phyloP scores from a whole-genome alignment of 306 rosid genomes.

The Bauhinia variegata region DNA sequence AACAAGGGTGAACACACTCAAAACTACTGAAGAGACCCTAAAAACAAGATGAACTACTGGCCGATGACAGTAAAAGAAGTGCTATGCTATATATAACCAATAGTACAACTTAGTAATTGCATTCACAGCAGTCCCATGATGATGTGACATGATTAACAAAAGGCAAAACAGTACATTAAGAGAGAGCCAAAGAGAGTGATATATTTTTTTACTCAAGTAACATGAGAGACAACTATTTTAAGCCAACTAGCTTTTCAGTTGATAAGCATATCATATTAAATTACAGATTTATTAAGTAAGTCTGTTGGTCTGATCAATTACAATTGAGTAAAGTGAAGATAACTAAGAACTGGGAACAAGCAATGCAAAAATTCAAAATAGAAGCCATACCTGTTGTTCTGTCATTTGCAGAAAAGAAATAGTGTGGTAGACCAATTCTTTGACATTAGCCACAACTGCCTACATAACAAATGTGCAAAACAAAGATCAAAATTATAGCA shows the following conservation, averaged over 20 bases:
- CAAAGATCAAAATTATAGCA: conserved; percentile 2
- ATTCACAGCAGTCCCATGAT: conserved; percentile 14
- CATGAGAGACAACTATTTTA: too few relatives aligned
- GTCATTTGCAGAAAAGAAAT: conserved; percentile 94
- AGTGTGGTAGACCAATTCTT: conserved; percentile 84
- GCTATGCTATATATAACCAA: not conserved
- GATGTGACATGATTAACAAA: not conserved
- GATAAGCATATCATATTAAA: conserved; percentile 19
- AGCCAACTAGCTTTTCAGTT: not conserved
- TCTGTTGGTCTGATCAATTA: conserved; percentile 22
- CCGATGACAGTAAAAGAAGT: not conserved
- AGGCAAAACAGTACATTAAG: not conserved
- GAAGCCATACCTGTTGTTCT: conserved; percentile 68
- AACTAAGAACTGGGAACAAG: conserved; percentile 7
- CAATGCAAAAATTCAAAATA: conserved; percentile 24
- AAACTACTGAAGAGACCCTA: too few relatives aligned
- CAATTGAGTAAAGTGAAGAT: conserved; percentile 16
- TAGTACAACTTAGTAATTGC: not conserved
- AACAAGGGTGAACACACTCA: not conserved
- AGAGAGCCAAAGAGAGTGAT: not conserved
- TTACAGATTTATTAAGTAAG: conserved; percentile 14
- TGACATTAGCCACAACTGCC: conserved; percentile 64
- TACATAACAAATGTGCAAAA: conserved; percentile 37
- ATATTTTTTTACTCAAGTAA: not conserved
- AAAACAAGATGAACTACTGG: too few relatives aligned